Conservation (phyloP, 192 early-diverging fungal species). For the Linnemannia schmuckeri region DNA sequence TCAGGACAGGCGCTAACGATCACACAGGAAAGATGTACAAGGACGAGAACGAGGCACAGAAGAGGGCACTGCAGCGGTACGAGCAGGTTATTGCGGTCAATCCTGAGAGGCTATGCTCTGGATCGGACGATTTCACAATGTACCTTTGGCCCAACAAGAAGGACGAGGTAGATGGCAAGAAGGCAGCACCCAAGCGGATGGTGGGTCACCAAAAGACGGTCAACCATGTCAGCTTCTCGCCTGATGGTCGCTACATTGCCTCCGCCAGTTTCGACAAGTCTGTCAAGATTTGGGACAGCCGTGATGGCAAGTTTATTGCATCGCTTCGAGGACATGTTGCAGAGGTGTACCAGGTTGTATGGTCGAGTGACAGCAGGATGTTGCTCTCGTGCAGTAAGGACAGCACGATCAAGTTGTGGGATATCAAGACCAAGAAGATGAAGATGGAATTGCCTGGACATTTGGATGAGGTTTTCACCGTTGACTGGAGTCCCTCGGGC, state of each 20-base stretch:
- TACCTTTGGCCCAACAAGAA: constrained; percentile 82
- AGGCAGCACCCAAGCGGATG: constrained; percentile 81
- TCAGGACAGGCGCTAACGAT: constrained; percentile 93
- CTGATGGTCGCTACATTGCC: constrained; percentile 89
- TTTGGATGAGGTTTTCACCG: constrained; percentile 93
- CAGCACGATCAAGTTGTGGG: constrained; percentile 95
- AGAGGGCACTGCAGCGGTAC: constrained; percentile 85
- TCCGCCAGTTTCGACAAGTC: constrained; percentile 97
- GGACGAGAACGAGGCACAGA: constrained; percentile 76
- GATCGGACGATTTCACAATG: constrained; percentile 98
- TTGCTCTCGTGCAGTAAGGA: constrained; percentile 92
- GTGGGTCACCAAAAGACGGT: constrained; percentile 97
- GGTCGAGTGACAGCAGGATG: constrained; percentile 94
- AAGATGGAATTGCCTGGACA: constrained; percentile 97
- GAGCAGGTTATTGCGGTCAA: constrained; percentile 72
- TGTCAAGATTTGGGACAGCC: constrained; percentile 97
- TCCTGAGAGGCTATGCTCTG: constrained; percentile 88
- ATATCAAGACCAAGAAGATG: constrained; percentile 89
- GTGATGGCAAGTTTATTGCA: constrained; percentile 89
- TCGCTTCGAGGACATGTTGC: constrained; percentile 96
- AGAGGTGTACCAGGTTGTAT: constrained; percentile 96
- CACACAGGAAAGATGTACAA: constrained; percentile 77
- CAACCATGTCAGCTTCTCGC: constrained; percentile 94
- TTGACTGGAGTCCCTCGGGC: constrained; percentile 96
- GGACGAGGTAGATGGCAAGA: constrained; percentile 78